Base-by-base conservation (phyloP, 208 protist species). In the Angomonas ambiguus region DNA sequence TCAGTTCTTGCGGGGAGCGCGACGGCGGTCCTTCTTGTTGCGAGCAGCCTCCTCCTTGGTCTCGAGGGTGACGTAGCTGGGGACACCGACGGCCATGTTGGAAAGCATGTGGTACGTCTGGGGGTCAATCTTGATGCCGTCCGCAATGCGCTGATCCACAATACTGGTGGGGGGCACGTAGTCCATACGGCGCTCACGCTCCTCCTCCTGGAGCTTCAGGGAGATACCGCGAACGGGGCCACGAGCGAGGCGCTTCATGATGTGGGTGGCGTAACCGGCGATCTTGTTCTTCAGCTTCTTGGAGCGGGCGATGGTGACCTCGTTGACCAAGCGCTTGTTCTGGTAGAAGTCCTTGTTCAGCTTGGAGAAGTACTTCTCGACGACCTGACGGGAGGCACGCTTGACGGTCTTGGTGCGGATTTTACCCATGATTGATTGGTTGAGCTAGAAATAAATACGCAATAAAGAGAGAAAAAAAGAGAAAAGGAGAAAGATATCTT, bases 281-380 rank as follows among this genome's bases (percentile, higher is more conserved):
- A 99, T 99, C 94, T 99, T 99, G 96, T 99, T 99, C 84, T 99
- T 94, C 71, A 99, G 91, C 71, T 98, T 92, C 95, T 99, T 99
- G 62, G 98, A 98, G 66, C 95, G 96, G 58, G 99, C 98, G 64
- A 97, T 91, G 53, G 98, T 99, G 35, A 99, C 96, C 72, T 99
- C 98, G 60, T 98, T 78, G 53, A 94, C 69, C 35, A 96, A 72
- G 38, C 85, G 85, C 93, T 99, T 99, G 97, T 99, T 99, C 81
- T 95, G 97, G 72, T 99, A 97, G 92, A 99, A 99, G 87, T 99
- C 99, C 51, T 88, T 70, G 71, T 97, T 99, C 67, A 99, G 94
- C 71, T 96, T 89, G 56, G 96, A 84, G 92, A 99, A 99, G 87
- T 99, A 99, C 91, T 99, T 99, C 91, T 99, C 99, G 77, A 99